Percentiles rank a stretch among this genome's conserved stretches.
Evolutionary conservation across 2,329 filamentous ascomycete species (phyloP).

Genomic region (Ophiosphaerella narmari): DNA sequence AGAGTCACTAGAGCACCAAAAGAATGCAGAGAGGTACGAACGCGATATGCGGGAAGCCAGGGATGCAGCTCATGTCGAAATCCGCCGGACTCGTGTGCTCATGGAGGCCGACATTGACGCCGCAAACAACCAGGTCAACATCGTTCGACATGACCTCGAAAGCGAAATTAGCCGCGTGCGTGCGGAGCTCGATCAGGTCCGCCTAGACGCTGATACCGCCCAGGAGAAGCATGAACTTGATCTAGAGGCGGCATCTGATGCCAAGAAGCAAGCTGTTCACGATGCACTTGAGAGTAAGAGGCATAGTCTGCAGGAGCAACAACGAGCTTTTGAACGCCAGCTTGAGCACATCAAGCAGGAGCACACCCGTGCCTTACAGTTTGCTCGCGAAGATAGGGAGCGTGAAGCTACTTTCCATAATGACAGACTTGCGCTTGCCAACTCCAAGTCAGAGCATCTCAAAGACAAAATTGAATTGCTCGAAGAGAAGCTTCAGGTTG

Average conservation of each 20-base stretch:
- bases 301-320: conserved; percentile 60
- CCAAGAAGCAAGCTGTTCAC: conserved; percentile 64
- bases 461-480: conserved; percentile 84
- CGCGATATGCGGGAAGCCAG: conserved; percentile 83
- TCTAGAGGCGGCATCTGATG: conserved; percentile 77
- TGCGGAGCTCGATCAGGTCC: conserved; percentile 75
- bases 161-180: conserved; percentile 75
- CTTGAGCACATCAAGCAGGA: conserved; percentile 57
- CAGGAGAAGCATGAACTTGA: conserved; percentile 83
- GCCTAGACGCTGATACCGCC: conserved; percentile 77
- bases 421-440: conserved; percentile 79
- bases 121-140: conserved; percentile 84
- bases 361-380: conserved; percentile 68
- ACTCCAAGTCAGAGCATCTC: conserved; percentile 82
- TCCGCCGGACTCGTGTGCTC: conserved; percentile 77
- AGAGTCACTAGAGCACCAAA: conserved; percentile 74
- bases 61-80: conserved; percentile 77
- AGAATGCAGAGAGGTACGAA: conserved; percentile 70
- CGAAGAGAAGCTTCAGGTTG: conserved; percentile 88
- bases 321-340: conserved; percentile 43
- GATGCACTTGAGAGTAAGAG: conserved; percentile 60
- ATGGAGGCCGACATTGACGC: conserved; percentile 82
- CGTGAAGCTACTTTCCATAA: conserved; percentile 78
- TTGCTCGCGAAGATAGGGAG: conserved; percentile 79
- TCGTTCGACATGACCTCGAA: conserved; percentile 80